These are phyloP conservation scores for Aspergillus transmontanensis DNA, from an alignment of 2,329 filamentous ascomycete species.

Conservation along the genomic window DNA sequence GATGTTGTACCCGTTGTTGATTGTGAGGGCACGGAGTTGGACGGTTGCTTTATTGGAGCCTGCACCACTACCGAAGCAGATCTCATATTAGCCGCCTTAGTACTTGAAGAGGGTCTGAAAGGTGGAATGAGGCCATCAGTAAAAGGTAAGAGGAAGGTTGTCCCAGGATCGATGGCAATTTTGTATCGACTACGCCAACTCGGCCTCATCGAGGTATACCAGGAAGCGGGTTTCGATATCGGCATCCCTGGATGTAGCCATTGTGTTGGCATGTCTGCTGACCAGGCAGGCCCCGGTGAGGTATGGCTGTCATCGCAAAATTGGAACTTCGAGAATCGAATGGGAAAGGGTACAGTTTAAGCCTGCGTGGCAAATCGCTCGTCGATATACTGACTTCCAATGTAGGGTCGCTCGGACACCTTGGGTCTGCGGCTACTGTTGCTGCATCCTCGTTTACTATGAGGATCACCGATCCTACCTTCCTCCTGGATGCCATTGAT, in stretches of 20 bases:
- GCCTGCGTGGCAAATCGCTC: no score
- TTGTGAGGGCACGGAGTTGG: conserved; percentile 34
- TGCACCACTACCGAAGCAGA: conserved; percentile 53
- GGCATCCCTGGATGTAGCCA: conserved; percentile 49
- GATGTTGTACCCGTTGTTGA: conserved; percentile 46
- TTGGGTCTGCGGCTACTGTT: conserved; percentile 51
- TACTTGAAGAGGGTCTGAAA: conserved; percentile 43
- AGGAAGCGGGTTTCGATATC: conserved; percentile 46
- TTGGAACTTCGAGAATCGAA: conserved; percentile 51
- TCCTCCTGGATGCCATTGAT: conserved; percentile 33
- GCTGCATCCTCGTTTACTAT: conserved; percentile 52
- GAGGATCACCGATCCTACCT: conserved; percentile 43
- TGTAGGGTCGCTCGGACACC: conserved; percentile 46
- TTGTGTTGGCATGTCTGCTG: conserved; percentile 49
- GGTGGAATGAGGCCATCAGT: conserved; percentile 31
- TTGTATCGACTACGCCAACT: conserved; percentile 37
- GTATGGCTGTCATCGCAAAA: conserved; percentile 52
- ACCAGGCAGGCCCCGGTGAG: conserved; percentile 45
- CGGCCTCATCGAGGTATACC: conserved; percentile 42
- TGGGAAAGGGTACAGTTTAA: conserved; percentile 41
- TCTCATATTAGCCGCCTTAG: conserved; percentile 45
- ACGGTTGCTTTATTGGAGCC: conserved; percentile 52
- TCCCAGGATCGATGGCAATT: conserved; percentile 47
- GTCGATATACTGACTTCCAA: no score
- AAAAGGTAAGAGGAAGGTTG: conserved; percentile 44